Base-by-base conservation (phyloP, 768 basidiomycete species). In the Leucogyrophana mollusca region DNA sequence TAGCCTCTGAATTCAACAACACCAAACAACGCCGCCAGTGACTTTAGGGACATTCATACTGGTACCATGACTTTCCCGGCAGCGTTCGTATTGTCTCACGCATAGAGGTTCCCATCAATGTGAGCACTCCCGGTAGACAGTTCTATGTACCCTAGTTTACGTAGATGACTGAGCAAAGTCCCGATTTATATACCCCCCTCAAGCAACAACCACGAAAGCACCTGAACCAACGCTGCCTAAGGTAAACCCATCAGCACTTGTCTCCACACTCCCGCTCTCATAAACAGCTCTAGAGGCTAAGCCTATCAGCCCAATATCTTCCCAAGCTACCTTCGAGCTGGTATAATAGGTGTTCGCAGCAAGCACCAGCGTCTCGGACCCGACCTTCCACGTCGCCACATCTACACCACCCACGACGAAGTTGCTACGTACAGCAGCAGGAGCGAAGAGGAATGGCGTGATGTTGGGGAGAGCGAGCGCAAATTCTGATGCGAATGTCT, bases 281-380 rank as follows among this genome's bases (percentile, higher is more conserved):
- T 58, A 61, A 2, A 58, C 23, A 2, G 33, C 4, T 14, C 25
- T 9, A 3, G 45, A 45, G 2, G 34, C 40, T 0, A 4, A 10
- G 3, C 49, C 51, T 7, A 33, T 36, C 11, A 66, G 58, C 3
- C 40, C 21, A 5, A 74, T 39, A 9, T 70, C 59, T 2, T 21
- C 20, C 37, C 76, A 59, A 21, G 55, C 47, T 4, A 81, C 57
- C 0, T 62, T 55, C 3, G 60, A 62, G 2, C 61, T 55, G 3
- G 61, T 57, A 39, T 77, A 71, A 43, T 77, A 74, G 61, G 67
- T 73, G 56, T 82, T 83, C 9, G 72, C 70, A 3, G 72, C 79
- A 16, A 82, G 62, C 4, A 80, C 63, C 30, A 83, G 69, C 2
- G 74, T 78, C 37, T 73, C 57, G 4, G 53, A 52, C 11, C 68